Evolutionary conservation across 1,139 yeast genomes (phyloP).

Genomic region (Yarrowia galli): DNA sequence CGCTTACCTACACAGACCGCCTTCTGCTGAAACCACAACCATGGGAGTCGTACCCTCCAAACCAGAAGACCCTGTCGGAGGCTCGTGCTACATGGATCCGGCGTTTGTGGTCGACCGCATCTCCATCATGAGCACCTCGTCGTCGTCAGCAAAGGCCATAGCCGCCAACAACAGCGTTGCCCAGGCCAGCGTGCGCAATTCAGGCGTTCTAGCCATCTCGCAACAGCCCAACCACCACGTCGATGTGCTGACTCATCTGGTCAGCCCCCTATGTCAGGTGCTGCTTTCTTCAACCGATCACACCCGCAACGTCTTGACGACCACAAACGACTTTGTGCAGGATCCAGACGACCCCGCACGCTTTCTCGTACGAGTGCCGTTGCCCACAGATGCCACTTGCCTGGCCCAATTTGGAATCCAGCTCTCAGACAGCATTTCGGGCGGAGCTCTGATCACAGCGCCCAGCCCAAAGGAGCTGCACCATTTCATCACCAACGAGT

Average conservation of each 20-base stretch:
- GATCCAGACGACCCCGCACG: constrained; percentile 6
- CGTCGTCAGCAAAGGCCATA: constrained; percentile 35
- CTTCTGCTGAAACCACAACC: not conserved
- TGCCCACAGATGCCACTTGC: constrained; percentile 23
- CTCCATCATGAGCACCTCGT: constrained; percentile 32
- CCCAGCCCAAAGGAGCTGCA: constrained; percentile 44
- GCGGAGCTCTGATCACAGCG: constrained; percentile 23
- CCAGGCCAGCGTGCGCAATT: constrained; percentile 17
- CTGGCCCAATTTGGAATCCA: constrained; percentile 14
- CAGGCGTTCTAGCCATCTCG: constrained; percentile 33
- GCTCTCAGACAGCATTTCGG: constrained; percentile 19
- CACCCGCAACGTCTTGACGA: not conserved
- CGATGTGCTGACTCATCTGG: constrained; percentile 30
- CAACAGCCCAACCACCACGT: constrained; percentile 21
- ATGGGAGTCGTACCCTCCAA: constrained; percentile 36
- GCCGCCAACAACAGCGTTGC: constrained; percentile 24
- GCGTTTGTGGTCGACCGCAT: constrained; percentile 24
- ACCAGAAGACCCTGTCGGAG: constrained; percentile 16
- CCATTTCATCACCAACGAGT: constrained; percentile 50
- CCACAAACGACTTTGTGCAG: constrained; percentile 24
- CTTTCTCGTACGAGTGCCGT: constrained; percentile 5
- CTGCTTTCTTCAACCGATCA: not conserved
- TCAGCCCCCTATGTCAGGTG: constrained; percentile 10
- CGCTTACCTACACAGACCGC: no score
- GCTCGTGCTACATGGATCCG: constrained; percentile 28